Percentiles rank a stretch among this genome's conserved stretches.
phyloP scores from a whole-genome alignment of 2,329 filamentous ascomycete species.

The Thermochaetoides dissita region DNA sequence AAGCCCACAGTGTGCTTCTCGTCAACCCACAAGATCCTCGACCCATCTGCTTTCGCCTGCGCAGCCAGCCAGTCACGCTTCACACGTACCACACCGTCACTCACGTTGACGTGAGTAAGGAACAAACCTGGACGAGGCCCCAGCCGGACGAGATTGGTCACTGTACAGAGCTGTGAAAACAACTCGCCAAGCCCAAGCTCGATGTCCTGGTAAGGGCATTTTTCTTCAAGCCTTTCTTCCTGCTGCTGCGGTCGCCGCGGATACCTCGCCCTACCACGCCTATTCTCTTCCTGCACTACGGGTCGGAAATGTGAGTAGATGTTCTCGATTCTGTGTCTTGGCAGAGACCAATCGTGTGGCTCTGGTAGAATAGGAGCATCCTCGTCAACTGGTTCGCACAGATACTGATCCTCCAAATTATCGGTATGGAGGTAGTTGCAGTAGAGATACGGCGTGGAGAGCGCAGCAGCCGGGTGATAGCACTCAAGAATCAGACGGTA shows the following conservation, averaged over 20 bases:
- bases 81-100: constrained; percentile 54
- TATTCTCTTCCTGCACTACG: constrained; percentile 39
- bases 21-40: constrained; percentile 54
- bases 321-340: constrained; percentile 8
- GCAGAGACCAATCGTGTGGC: too few relatives aligned
- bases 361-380: constrained; percentile 13
- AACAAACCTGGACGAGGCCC: constrained; percentile 48
- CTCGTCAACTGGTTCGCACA: constrained; percentile 15
- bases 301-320: constrained; percentile 63
- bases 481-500: constrained; percentile 65
- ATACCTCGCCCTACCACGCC: constrained; percentile 24
- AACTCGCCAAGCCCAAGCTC: constrained; percentile 54
- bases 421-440: constrained; percentile 55
- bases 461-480: constrained; percentile 57
- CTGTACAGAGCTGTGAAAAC: constrained; percentile 60
- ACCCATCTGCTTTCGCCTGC: constrained; percentile 25
- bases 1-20: constrained; percentile 49
- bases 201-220: constrained; percentile 44
- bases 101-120: constrained; percentile 49
- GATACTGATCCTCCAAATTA: constrained; percentile 29
- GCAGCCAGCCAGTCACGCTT: constrained; percentile 58
- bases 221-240: constrained; percentile 17
- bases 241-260: constrained; percentile 14
- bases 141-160: constrained; percentile 54
- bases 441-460: constrained; percentile 51